Conservation (phyloP, 2,329 filamentous ascomycete genomes). For the Meredithiella fracta region DNA sequence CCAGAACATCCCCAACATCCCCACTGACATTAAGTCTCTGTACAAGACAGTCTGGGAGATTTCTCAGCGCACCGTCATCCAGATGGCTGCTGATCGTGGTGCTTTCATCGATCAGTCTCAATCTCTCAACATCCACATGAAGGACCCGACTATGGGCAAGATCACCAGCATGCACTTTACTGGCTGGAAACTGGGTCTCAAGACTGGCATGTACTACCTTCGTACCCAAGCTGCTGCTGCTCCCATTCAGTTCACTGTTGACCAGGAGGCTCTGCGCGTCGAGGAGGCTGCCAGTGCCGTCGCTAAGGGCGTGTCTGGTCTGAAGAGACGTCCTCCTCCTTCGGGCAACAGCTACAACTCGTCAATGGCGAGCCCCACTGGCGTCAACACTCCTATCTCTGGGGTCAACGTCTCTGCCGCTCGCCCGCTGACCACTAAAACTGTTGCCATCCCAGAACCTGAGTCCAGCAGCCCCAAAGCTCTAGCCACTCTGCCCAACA, state of each 20-base stretch:
- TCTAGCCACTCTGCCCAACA: constrained; percentile 53
- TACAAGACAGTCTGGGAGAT: constrained; percentile 99
- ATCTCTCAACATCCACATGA: constrained; percentile 98
- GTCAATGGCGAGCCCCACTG: constrained; percentile 46
- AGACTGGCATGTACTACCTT: constrained; percentile 99
- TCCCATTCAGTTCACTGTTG: constrained; percentile 97
- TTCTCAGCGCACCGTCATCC: constrained; percentile 82
- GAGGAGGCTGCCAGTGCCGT: constrained; percentile 58
- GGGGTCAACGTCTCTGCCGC: constrained; percentile 39
- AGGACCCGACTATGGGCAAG: constrained; percentile 98
- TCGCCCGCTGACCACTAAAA: constrained; percentile 54
- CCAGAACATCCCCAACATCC: constrained; percentile 93
- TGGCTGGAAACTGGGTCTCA: constrained; percentile 96
- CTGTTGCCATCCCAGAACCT: constrained; percentile 34
- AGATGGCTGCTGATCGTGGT: constrained; percentile 96
- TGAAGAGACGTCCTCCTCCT: constrained; percentile 54
- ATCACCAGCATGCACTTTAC: constrained; percentile 99
- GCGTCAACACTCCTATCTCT: constrained; percentile 34
- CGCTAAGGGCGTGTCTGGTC: constrained; percentile 34
- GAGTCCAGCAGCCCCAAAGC: constrained; percentile 65
- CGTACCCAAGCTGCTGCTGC: constrained; percentile 92
- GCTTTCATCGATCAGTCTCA: constrained; percentile 99
- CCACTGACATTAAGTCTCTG: constrained; percentile 82
- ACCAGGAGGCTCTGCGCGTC: constrained; percentile 85
- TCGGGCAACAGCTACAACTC: constrained; percentile 37